These are phyloP conservation scores for Orychophragmus violaceus DNA, from an alignment of 345 rosid genomes.

Conservation along the genomic window DNA sequence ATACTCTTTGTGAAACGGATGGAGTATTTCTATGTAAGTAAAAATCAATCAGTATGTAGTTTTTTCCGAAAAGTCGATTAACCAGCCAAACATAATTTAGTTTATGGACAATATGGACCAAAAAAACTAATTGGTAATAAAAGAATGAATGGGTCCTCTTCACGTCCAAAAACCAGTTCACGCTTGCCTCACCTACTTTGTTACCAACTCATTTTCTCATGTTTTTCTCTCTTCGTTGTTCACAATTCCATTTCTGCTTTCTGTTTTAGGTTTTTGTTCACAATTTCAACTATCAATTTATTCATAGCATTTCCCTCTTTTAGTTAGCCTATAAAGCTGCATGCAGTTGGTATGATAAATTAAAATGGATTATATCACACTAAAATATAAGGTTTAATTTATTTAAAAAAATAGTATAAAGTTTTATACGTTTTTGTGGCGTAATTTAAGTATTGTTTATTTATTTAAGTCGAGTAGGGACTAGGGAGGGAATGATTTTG, in stretches of 20 bases:
- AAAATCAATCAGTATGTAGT: too few relatives aligned
- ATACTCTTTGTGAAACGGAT: too few relatives aligned
- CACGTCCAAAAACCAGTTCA: not conserved
- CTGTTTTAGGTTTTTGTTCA: too few relatives aligned
- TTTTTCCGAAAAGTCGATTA: too few relatives aligned
- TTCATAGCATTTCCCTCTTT: not conserved
- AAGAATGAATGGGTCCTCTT: slow-evolving; percentile 1
- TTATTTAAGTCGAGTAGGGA: too few relatives aligned
- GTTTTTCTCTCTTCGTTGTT: not conserved
- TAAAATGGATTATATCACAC: not conserved
- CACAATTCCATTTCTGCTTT: not conserved
- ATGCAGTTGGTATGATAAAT: not conserved
- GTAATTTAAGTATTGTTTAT: too few relatives aligned
- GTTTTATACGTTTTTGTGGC: not conserved
- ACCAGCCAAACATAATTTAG: too few relatives aligned
- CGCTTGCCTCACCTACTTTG: not conserved
- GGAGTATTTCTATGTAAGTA: too few relatives aligned
- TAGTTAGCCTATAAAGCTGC: not conserved
- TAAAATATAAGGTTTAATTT: not conserved
- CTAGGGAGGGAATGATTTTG: too few relatives aligned
- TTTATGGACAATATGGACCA: too few relatives aligned
- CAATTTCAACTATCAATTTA: too few relatives aligned
- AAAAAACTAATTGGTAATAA: not conserved
- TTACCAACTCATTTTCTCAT: not conserved
- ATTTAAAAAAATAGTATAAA: too few relatives aligned